phyloP scores from a whole-genome alignment of 768 basidiomycete genomes.

The Pleurotus tuber-regium region DNA sequence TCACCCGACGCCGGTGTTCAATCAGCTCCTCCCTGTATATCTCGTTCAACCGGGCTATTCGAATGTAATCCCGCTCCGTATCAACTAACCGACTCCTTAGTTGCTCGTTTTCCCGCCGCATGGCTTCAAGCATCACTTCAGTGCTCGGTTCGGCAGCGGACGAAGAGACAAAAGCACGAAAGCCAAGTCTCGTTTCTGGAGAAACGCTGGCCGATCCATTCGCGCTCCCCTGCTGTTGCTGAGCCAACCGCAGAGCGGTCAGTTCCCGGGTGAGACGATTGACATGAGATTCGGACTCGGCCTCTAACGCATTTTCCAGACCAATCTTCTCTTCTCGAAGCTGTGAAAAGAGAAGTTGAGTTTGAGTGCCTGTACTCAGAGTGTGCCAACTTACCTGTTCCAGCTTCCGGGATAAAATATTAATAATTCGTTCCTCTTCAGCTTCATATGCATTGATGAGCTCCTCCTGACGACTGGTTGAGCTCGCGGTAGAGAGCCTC shows the following conservation, averaged over 20 bases:
- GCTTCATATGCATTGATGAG: conserved; percentile 89
- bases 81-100: conserved; percentile 64
- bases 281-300: conserved; percentile 84
- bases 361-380: background rate
- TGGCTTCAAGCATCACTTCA: conserved; percentile 70
- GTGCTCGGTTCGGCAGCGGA: conserved; percentile 30
- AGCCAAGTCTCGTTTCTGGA: conserved; percentile 29
- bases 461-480: conserved; percentile 63
- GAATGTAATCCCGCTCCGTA: conserved; percentile 75
- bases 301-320: conserved; percentile 78
- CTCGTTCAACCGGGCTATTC: conserved; percentile 73
- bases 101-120: conserved; percentile 78
- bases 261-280: conserved; percentile 73
- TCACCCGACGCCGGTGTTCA: conserved; percentile 69
- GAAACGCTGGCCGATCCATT: conserved; percentile 27
- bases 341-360: conserved; percentile 31
- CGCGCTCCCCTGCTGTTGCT: conserved; percentile 26
- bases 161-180: conserved; percentile 24
- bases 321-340: conserved; percentile 83
- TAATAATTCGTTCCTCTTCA: conserved; percentile 87
- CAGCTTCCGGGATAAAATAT: conserved; percentile 76
- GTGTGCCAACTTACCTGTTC: conserved; percentile 57
- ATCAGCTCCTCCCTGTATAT: conserved; percentile 84
- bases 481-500: conserved; percentile 51
- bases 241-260: conserved; percentile 57